phyloP scores from a whole-genome alignment of 192 early-diverging fungal genomes.

The Umbelopsis vinacea region DNA sequence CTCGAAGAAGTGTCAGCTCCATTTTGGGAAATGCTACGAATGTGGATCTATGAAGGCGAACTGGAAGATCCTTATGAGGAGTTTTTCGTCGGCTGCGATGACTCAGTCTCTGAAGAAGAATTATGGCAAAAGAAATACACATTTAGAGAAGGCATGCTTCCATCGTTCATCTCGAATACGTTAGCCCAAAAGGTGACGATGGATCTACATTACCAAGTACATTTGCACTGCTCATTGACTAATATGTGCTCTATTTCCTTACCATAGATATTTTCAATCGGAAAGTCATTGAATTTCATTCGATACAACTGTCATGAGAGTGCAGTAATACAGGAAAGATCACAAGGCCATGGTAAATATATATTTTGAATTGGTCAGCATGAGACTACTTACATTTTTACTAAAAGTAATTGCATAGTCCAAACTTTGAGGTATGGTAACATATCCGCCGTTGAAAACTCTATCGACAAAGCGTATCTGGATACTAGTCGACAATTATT shows the following conservation, averaged over 20 bases:
- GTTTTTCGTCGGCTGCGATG: slow-evolving; percentile 81
- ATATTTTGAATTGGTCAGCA: neutral
- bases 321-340: slow-evolving; percentile 37
- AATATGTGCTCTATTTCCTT: neutral
- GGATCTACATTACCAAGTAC: neutral
- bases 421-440: slow-evolving; percentile 69
- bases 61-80: slow-evolving; percentile 90
- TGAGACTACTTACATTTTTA: neutral
- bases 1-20: slow-evolving; percentile 80
- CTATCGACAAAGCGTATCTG: slow-evolving; percentile 72
- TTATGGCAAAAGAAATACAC: slow-evolving; percentile 85
- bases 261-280: slow-evolving; percentile 76
- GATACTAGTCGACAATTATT: slow-evolving; percentile 80
- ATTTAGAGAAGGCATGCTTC: slow-evolving; percentile 82
- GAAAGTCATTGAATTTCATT: slow-evolving; percentile 87
- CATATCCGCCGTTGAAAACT: slow-evolving; percentile 68
- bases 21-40: slow-evolving; percentile 88
- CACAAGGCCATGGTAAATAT: slow-evolving; percentile 27
- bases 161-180: slow-evolving; percentile 74
- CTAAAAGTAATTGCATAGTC: neutral
- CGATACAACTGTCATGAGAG: slow-evolving; percentile 67
- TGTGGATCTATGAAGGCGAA: slow-evolving; percentile 95
- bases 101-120: slow-evolving; percentile 62
- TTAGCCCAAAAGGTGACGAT: slow-evolving; percentile 77
- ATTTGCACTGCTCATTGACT: neutral